Evolutionary conservation across 2,329 filamentous ascomycete species (phyloP).

Genomic region (Paradendryphiella salina): DNA sequence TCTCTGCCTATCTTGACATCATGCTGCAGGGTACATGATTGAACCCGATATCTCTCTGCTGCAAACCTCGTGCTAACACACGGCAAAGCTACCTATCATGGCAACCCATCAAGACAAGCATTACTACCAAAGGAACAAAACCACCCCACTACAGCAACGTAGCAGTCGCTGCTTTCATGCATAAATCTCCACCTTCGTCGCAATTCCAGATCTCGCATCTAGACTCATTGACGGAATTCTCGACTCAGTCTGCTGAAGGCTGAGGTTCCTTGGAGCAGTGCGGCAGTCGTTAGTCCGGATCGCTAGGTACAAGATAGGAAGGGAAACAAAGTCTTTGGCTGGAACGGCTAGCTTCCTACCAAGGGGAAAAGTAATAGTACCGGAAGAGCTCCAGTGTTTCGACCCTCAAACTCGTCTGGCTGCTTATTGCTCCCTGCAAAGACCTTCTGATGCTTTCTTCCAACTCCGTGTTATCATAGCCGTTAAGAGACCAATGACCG

Average conservation of each 20-base stretch:
- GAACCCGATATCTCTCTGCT: slow-evolving; percentile 47
- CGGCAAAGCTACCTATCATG: slow-evolving; percentile 47
- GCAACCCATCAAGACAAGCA: slow-evolving; percentile 60
- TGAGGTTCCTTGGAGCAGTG: slow-evolving; percentile 7
- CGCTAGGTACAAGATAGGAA: neutral
- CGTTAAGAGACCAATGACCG: too few relatives aligned
- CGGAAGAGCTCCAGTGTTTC: too few relatives aligned
- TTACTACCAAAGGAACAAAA: slow-evolving; percentile 60
- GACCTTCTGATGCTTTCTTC: too few relatives aligned
- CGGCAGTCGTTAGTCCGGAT: neutral
- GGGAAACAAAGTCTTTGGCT: too few relatives aligned
- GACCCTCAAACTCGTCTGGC: too few relatives aligned
- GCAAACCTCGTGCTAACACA: neutral
- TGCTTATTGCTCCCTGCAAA: too few relatives aligned
- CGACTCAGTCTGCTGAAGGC: slow-evolving; percentile 34
- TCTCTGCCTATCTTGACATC: slow-evolving; percentile 60
- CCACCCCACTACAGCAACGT: slow-evolving; percentile 66
- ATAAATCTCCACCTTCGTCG: neutral
- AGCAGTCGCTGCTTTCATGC: slow-evolving; percentile 58
- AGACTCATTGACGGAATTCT: neutral
- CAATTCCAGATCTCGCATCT: neutral
- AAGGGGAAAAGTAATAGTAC: too few relatives aligned
- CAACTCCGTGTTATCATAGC: too few relatives aligned
- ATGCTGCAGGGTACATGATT: slow-evolving; percentile 66
- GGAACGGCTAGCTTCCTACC: too few relatives aligned